These are phyloP conservation scores for Suhomyces faveliae DNA, from an alignment of 805 yeast species.

Conservation along the genomic window DNA sequence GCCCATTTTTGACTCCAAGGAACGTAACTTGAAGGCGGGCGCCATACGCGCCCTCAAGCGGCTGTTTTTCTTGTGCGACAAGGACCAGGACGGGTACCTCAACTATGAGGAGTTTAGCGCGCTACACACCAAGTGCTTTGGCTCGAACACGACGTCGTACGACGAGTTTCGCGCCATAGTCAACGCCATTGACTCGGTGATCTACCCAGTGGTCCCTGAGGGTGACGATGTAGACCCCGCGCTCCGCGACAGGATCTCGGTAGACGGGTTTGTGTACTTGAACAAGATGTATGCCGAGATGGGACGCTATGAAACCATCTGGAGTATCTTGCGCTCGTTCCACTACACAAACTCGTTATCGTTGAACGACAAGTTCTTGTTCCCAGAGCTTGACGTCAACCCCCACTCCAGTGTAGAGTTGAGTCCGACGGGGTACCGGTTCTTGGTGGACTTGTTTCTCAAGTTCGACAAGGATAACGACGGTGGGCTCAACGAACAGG, in stretches of 20 bases:
- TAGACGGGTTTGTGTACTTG: conserved; percentile 71
- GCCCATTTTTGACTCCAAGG: conserved; percentile 90
- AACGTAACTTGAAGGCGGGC: conserved; percentile 73
- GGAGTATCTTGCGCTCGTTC: conserved; percentile 90
- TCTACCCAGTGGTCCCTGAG: conserved; percentile 17
- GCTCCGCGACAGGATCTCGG: conserved; percentile 55
- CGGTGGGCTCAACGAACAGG: conserved; percentile 84
- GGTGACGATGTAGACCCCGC: background rate
- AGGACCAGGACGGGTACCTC: conserved; percentile 84
- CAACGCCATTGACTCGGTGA: conserved; percentile 30
- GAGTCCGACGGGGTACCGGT: conserved; percentile 88
- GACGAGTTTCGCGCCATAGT: conserved; percentile 40
- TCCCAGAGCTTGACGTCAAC: conserved; percentile 76
- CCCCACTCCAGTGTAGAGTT: conserved; percentile 79
- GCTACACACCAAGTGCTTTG: conserved; percentile 76
- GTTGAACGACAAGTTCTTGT: conserved; percentile 72
- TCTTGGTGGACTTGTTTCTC: conserved; percentile 84
- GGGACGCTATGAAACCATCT: conserved; percentile 94
- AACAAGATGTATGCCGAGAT: conserved; percentile 83
- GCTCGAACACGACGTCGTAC: conserved; percentile 24
- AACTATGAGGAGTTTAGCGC: conserved; percentile 67
- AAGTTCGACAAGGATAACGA: conserved; percentile 93
- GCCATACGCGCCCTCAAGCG: conserved; percentile 76
- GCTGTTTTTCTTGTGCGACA: conserved; percentile 81
- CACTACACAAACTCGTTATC: conserved; percentile 92